A percentile compares a stretch with the other conserved stretches of the same genome.
Conservation (phyloP, 1,284 basidiomycete species). For the Pisolithus thermaeus region DNA sequence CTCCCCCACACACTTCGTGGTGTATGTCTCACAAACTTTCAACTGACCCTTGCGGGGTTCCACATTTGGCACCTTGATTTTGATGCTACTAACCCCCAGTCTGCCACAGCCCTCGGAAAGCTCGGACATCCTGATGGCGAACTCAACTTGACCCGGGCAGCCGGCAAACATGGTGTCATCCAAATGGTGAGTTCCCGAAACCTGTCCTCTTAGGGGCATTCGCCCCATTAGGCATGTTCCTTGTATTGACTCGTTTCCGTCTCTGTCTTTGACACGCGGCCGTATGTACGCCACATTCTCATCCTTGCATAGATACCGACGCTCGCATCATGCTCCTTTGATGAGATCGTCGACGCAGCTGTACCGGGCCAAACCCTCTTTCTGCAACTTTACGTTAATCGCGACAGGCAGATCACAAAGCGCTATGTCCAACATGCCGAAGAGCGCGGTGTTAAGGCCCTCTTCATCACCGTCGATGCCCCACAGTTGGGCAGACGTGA, state of each 20-base stretch:
- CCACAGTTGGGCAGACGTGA: conserved; percentile 86
- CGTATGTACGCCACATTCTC: conserved; percentile 11
- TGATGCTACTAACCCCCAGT: conserved; percentile 11
- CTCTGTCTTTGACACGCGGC: conserved; percentile 34
- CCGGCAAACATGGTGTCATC: conserved; percentile 49
- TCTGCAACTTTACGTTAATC: conserved; percentile 77
- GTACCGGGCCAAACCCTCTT: conserved; percentile 68
- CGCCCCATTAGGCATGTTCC: conserved; percentile 19
- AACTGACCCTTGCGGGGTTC: background rate
- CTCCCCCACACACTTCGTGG: background rate
- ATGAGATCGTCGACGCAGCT: conserved; percentile 58
- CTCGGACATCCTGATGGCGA: conserved; percentile 64
- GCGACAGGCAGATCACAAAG: conserved; percentile 73
- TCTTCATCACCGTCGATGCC: conserved; percentile 89
- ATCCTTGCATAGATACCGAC: conserved; percentile 16
- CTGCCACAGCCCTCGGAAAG: conserved; percentile 51
- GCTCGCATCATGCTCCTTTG: conserved; percentile 21
- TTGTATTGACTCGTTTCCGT: conserved; percentile 32
- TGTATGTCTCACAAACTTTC: background rate
- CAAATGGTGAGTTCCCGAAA: conserved; percentile 41
- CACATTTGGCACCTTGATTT: conserved; percentile 17
- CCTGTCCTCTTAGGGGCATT: background rate
- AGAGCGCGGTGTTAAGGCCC: conserved; percentile 70
- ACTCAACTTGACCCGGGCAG: conserved; percentile 52
- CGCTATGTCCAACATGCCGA: conserved; percentile 81